Evolutionary conservation across 768 basidiomycete species (phyloP), one percentile per base, ranked within the genome.

Genomic region (Dioszegia crocea): DNA sequence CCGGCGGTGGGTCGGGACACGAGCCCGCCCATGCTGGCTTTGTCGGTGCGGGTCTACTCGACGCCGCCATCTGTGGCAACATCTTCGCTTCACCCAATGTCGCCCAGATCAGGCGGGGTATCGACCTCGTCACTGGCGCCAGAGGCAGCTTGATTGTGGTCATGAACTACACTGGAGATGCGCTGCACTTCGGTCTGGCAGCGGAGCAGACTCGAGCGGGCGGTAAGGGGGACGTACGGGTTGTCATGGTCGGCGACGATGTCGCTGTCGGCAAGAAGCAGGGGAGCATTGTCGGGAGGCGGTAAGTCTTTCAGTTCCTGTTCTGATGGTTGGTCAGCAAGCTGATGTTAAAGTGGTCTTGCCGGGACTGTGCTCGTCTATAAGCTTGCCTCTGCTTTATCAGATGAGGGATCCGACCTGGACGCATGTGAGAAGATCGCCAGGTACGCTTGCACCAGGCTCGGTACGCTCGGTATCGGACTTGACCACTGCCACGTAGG

Each of bases 51-150:
- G 91, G 91, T 26, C 86, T 92, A 66, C 79, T 94, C 40, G 84
- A 85, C 36, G 88, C 85, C 33, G 89, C 91, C 30, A 88, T 94
- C 8, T 89, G 86, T 64, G 93, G 93, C 8, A 88, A 84, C 66
- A 80, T 96, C 38, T 97, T 96, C 71, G 91, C 93, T 1, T 89
- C 88, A 17, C 93, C 93, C 0, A 93, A 86, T 66, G 84, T 90
- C 3, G 82, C 82, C 51, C 93, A 96, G 77, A 88, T 97, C 50
- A 81, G 84, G 49, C 82, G 87, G 23, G 91, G 84, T 4, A 86
- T 96, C 62, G 85, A 91, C 43, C 74, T 83, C 38, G 83, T 83
- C 24, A 78, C 76, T 21, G 19, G 39, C 14, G 67, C 73, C 19
- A 71, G 70, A 23, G 75, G 72, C 4, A 52, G 63, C 11, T 62